phyloP scores from a whole-genome alignment of 805 yeast species.

The Pichia ethanolica region DNA sequence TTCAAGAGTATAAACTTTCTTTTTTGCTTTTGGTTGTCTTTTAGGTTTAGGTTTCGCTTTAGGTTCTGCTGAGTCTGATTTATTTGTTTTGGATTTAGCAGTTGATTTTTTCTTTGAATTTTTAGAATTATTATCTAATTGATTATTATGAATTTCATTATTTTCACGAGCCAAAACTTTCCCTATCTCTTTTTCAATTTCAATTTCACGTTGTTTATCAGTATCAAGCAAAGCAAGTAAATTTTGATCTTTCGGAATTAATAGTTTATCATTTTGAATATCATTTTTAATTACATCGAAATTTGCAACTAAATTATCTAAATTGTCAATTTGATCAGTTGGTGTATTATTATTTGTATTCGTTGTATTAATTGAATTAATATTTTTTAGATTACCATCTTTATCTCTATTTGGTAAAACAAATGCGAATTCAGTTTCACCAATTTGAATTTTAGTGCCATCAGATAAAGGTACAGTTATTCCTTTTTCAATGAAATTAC shows the following conservation, averaged over 20 bases:
- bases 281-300: constrained; percentile 8
- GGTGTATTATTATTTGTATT: background rate
- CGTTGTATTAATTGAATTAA: background rate
- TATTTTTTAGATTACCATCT: background rate
- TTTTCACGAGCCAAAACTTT: constrained; percentile 16
- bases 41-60: constrained; percentile 25
- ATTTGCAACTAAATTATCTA: constrained; percentile 9
- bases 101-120: constrained; percentile 2
- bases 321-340: constrained; percentile 1
- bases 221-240: background rate
- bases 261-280: constrained; percentile 1
- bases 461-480: constrained; percentile 82
- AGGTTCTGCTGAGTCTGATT: background rate
- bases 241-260: background rate
- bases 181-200: constrained; percentile 12
- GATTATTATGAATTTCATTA: constrained; percentile 8
- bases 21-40: constrained; percentile 45
- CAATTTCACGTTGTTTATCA: constrained; percentile 8
- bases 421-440: constrained; percentile 83
- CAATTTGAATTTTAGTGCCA: constrained; percentile 83
- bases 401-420: constrained; percentile 50
- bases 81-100: background rate
- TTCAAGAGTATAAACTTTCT: constrained; percentile 63
- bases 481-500: constrained; percentile 80
- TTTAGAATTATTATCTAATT: background rate